Percentiles rank a stretch among this genome's conserved stretches.
Conservation (phyloP, 1,139 yeast species). For the Dujonia santamariae region DNA sequence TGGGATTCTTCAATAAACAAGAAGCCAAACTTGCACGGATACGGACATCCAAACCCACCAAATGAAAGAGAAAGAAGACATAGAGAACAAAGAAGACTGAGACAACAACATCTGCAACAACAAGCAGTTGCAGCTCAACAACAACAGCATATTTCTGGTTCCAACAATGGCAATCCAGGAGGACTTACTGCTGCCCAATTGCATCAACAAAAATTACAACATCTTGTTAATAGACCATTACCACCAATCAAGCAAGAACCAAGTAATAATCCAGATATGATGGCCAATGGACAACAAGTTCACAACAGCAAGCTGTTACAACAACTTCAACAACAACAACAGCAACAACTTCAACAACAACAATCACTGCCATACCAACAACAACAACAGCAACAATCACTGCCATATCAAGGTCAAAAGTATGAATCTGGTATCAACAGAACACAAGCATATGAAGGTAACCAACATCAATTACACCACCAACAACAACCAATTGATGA, state of each 20-base stretch:
- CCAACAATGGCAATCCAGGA: neutral
- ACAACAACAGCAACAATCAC: slow-evolving; percentile 7
- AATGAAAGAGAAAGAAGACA: slow-evolving; percentile 55
- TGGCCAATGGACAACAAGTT: slow-evolving; percentile 9
- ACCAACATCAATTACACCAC: slow-evolving; percentile 28
- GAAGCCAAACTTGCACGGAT: slow-evolving; percentile 88
- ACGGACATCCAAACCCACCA: slow-evolving; percentile 64
- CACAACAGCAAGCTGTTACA: slow-evolving; percentile 5
- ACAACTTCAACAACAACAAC: slow-evolving; percentile 7
- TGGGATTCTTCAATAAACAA: slow-evolving; percentile 84
- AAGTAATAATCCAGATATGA: slow-evolving; percentile 5
- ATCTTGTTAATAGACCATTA: slow-evolving; percentile 49
- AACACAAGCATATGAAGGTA: no score
- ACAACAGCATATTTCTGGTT: slow-evolving; percentile 1
- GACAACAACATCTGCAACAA: slow-evolving; percentile 32
- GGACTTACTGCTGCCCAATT: slow-evolving; percentile 38
- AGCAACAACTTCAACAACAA: slow-evolving; percentile 10
- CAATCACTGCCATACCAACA: slow-evolving; percentile 9
- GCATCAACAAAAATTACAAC: slow-evolving; percentile 50
- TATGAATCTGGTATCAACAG: slow-evolving; percentile 20
- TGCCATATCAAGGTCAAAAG: no score
- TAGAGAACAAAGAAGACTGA: slow-evolving; percentile 40
- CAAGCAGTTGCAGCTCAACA: slow-evolving; percentile 20
- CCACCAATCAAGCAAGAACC: slow-evolving; percentile 48
- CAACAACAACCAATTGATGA: slow-evolving; percentile 32